phyloP scores from a whole-genome alignment of 1,139 yeast species.

The Pichia sp. region DNA sequence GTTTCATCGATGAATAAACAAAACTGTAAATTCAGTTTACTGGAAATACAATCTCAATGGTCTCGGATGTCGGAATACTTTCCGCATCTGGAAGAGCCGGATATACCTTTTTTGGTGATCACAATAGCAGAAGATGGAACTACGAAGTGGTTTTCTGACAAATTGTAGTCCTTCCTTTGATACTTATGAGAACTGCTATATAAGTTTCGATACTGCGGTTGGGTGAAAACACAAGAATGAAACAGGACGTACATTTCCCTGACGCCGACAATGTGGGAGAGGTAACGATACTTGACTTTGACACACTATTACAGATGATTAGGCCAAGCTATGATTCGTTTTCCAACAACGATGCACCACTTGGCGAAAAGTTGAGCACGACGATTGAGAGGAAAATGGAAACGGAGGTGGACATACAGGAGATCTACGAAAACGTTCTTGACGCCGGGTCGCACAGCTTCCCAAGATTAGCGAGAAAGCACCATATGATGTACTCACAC shows the following conservation, averaged over 20 bases:
- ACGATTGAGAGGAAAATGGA: conserved; percentile 31
- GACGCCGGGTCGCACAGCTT: conserved; percentile 27
- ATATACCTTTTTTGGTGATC: conserved; percentile 10
- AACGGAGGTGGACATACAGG: conserved; percentile 28
- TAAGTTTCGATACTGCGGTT: too few species aligned
- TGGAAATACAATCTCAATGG: background rate
- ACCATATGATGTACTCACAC: conserved; percentile 39
- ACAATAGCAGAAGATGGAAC: conserved; percentile 9
- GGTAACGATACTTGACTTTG: conserved; percentile 18
- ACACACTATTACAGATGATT: conserved; percentile 25
- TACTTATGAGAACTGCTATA: too few species aligned
- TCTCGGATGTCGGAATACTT: background rate
- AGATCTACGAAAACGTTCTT: conserved; percentile 31
- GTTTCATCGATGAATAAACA: background rate
- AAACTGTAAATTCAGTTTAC: background rate
- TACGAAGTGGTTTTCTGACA: too few species aligned
- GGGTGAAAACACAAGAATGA: too few species aligned
- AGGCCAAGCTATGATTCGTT: conserved; percentile 13
- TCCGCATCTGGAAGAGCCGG: background rate
- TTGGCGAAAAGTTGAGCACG: conserved; percentile 19
- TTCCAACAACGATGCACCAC: conserved; percentile 11
- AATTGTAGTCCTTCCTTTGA: too few species aligned
- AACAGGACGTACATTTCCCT: background rate
- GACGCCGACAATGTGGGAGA: background rate
- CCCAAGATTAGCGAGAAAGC: conserved; percentile 30